Evolutionary conservation across 2,329 filamentous ascomycete species (phyloP), one percentile per base, ranked within the genome.

Genomic region (Trichoderma citrinoviride): DNA sequence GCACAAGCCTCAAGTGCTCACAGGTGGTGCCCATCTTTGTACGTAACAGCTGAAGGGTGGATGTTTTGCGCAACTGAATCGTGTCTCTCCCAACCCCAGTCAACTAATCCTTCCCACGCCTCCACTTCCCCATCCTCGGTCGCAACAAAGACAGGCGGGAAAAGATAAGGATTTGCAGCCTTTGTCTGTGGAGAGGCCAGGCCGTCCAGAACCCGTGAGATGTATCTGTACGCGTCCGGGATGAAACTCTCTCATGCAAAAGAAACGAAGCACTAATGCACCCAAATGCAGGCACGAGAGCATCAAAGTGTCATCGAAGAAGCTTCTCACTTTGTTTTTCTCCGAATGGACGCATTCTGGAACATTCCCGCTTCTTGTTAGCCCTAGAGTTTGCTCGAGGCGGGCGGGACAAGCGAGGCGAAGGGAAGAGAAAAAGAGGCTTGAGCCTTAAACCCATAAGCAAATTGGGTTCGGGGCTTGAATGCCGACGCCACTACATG

Each of bases 401-500:
- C 27, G 23, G 21, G 23, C 12, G 21, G 2, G 29, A 17, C 7
- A 23, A 41, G 27, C 33, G 14, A 27, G 17, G n/a, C 23, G 2
- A 44, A 52, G 12, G 5, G 17, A 33, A 41, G 7, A 2, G 41
- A 43, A 46, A 29, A 46, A 25, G 33, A 57, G 54, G 54, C 54
- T 57, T 46, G 54, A 23, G 54, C 14, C 15, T 37, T 37, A n/a
- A 46, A 55, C 15, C 6, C 8, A 61, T 53, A 44, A 53, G 58
- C 57, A 40, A 33, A 27, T 50, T 52, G 58, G 58, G 47, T 61
- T 37, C 47, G 37, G 37, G 47, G 27, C 37, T 50, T 60, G 52
- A 61, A 53, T 44, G 47, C 58, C 58, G 58, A 61, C 58, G 58
- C 58, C 58, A 61, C 47, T n/a, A n/a, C n/a, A n/a, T n/a, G 27